Conservation (phyloP, 306 rosid species). For the Lagenaria siceraria region DNA sequence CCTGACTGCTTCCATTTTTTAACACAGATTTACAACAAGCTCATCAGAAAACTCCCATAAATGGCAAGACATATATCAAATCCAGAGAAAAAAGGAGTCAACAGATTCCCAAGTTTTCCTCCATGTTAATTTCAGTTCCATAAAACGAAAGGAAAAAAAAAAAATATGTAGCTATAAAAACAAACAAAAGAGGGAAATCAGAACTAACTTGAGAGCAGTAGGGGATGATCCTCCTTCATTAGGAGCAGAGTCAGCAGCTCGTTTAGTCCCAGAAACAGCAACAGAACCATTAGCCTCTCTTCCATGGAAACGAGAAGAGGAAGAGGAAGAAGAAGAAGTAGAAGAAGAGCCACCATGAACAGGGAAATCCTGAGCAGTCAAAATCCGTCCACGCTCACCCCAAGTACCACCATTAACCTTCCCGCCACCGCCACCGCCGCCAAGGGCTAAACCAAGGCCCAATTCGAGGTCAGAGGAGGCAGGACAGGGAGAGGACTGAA, state of each 20-base stretch:
- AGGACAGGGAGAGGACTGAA: conserved; percentile 23
- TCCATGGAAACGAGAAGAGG: conserved; percentile 24
- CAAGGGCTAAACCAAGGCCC: conserved; percentile 31
- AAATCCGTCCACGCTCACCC: conserved; percentile 48
- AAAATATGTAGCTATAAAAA: not conserved
- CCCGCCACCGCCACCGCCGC: conserved; percentile 27
- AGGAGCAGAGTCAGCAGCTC: conserved; percentile 51
- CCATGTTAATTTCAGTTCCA: too few species aligned
- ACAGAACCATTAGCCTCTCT: conserved; percentile 16
- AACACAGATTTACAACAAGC: not conserved
- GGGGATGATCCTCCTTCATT: conserved; percentile 46
- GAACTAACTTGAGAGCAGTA: conserved; percentile 34
- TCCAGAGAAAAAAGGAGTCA: not conserved
- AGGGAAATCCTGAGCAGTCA: conserved; percentile 57
- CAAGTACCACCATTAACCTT: conserved; percentile 20
- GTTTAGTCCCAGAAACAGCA: conserved; percentile 45
- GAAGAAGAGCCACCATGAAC: conserved; percentile 16
- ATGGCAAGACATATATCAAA: not conserved
- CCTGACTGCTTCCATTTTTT: conserved; percentile 34
- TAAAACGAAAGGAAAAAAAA: too few species aligned
- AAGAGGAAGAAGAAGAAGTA: conserved; percentile 3
- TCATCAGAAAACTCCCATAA: not conserved
- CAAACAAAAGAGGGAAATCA: not conserved
- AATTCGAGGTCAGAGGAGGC: conserved; percentile 41
- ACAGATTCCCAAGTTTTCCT: too few species aligned